phyloP scores from a whole-genome alignment of 2,329 filamentous ascomycete genomes.

The Aspergillus floridensis region DNA sequence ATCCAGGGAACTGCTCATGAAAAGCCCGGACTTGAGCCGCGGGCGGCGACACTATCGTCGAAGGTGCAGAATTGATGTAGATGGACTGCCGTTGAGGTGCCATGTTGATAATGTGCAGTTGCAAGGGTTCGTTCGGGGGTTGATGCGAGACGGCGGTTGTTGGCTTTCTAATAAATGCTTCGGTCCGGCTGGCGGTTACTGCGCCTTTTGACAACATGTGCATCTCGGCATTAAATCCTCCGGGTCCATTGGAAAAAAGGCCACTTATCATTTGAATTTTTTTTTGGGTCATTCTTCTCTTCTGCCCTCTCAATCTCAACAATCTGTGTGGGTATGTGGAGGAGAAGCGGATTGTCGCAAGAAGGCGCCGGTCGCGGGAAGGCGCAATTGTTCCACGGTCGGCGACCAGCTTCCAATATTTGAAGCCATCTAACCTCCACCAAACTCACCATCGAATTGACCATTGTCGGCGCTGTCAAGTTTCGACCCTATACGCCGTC shows the following conservation, averaged over 20 bases:
- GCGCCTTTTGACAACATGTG: neutral
- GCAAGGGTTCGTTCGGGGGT: neutral
- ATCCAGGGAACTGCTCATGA: conserved; percentile 59
- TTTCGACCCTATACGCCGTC: neutral
- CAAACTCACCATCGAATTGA: too few relatives aligned
- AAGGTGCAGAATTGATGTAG: conserved; percentile 25
- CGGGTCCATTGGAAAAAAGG: neutral
- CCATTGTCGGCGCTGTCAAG: neutral
- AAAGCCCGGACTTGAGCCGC: conserved; percentile 33
- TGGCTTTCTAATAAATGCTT: neutral
- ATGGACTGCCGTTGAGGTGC: conserved; percentile 24
- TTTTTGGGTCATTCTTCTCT: too few relatives aligned
- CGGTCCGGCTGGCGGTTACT: neutral
- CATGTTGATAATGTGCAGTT: neutral
- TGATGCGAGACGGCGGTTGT: neutral
- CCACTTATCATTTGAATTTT: neutral
- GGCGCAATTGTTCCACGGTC: neutral
- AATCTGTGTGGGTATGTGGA: too few relatives aligned
- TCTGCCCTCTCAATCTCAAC: neutral
- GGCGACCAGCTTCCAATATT: neutral
- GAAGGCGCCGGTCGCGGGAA: neutral
- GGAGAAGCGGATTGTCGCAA: neutral
- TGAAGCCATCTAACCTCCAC: neutral
- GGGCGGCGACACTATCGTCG: conserved; percentile 14
- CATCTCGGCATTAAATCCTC: too few relatives aligned